Base-by-base conservation (phyloP, 306 rosid species). In the Glycine tomentella region DNA sequence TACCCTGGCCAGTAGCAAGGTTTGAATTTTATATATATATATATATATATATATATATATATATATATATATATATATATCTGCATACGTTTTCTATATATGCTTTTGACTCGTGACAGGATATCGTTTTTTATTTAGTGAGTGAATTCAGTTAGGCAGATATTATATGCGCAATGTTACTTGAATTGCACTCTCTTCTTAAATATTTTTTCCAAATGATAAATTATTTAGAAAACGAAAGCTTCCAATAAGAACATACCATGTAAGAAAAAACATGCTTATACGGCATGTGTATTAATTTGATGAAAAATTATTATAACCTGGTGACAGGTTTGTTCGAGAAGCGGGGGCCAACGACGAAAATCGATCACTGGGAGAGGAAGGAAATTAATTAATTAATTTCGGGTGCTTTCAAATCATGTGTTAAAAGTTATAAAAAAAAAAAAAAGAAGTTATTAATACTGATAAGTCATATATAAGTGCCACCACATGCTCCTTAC, bases 131-230 rank as follows among this genome's bases (percentile, higher is more conserved):
- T 9, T 58, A 73, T 36, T 20, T 75, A 59, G 44, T 16, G 4
- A 57, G 52, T 17, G 56, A 42, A 44, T 4, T 42, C 25, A 31
- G 72, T 50, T 49, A 31, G 72, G 6, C 50, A 46, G 2, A 38
- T 16, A 48, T 33, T 76, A 33, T 12, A 34, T 17, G 17, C 25
- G 40, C 31, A 38, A 25, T 75, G 71, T 75, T 59, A 20, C 58
- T 75, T 75, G 15, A 46, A 50, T 11, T 45, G 3, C 73, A 46
- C 52, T 59, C 57, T 61, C 55, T 74, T 56, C 59, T 58, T 20
- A 44, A 25, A 4, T 61, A 75, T 58, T 61, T 2, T 33, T 36
- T 63, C 9, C 31, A 25, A 25, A 25, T 25, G 31, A 25, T 25
- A 25, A 25, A 38, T 49, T 12, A 17, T 76, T 76, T 36, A 9